Percentiles rank a stretch among this genome's conserved stretches.
Conservation (phyloP, 2,329 filamentous ascomycete species). For the Microcera coccophila region DNA sequence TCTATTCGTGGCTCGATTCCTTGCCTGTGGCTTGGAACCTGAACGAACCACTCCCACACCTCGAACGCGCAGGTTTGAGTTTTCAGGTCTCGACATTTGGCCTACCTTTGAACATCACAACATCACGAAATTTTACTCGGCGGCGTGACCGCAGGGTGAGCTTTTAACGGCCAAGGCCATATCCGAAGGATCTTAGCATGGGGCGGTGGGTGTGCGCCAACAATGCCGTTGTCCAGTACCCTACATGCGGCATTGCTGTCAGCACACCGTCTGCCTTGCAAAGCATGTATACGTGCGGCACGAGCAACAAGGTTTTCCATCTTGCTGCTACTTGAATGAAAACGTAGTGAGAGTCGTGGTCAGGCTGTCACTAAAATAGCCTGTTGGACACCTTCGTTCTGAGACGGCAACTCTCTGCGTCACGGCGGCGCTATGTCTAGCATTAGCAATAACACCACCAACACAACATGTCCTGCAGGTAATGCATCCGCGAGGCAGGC, state of each 20-base stretch:
- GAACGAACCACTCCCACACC: conserved; percentile 13
- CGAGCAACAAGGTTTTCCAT: conserved; percentile 8
- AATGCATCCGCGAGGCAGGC: conserved; percentile 18
- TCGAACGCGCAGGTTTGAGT: neutral
- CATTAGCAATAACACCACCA: neutral
- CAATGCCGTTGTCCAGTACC: conserved; percentile 20
- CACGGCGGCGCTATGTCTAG: neutral
- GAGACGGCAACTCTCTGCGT: neutral
- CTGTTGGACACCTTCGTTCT: neutral
- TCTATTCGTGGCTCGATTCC: conserved; percentile 15
- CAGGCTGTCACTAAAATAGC: neutral
- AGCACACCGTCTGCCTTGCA: conserved; percentile 11
- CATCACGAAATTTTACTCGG: neutral
- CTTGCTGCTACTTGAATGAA: conserved; percentile 3
- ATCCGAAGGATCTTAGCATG: neutral
- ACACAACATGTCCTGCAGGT: conserved; percentile 1
- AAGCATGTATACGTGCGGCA: conserved; percentile 18
- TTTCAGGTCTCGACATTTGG: neutral
- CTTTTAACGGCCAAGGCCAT: neutral
- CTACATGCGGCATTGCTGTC: conserved; percentile 16
- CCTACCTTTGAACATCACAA: neutral
- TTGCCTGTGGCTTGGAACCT: conserved; percentile 14
- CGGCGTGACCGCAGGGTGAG: neutral
- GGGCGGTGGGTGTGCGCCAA: conserved; percentile 11
- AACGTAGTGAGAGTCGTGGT: neutral